Evolutionary conservation across 805 yeast genomes (phyloP).

Genomic region (Wickerhamomyces canadensis): DNA sequence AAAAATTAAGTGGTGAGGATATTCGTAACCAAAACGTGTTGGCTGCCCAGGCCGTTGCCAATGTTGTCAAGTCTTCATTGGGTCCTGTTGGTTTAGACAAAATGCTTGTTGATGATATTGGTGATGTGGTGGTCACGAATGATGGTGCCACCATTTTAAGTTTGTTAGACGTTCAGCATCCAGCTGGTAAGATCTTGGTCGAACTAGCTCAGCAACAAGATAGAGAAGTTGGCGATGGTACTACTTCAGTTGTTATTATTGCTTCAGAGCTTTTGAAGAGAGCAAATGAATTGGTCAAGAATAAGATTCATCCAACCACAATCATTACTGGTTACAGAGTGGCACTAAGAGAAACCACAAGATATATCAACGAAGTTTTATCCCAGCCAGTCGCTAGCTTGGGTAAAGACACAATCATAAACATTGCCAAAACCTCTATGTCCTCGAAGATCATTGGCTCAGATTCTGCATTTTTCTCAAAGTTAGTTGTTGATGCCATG

Average conservation of each 20-base stretch:
- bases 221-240: constrained; percentile 97
- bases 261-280: constrained; percentile 89
- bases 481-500: constrained; percentile 92
- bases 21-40: constrained; percentile 92
- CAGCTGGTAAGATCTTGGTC: constrained; percentile 95
- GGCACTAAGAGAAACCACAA: constrained; percentile 85
- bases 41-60: constrained; percentile 99
- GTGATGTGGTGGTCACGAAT: constrained; percentile 97
- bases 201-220: constrained; percentile 99
- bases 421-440: constrained; percentile 96
- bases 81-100: constrained; percentile 99
- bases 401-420: constrained; percentile 77
- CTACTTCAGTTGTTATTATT: constrained; percentile 94
- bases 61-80: constrained; percentile 87
- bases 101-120: constrained; percentile 98
- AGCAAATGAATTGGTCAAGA: constrained; percentile 89
- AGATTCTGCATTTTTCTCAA: constrained; percentile 84
- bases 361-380: constrained; percentile 76
- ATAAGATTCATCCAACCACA: constrained; percentile 96
- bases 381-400: constrained; percentile 69
- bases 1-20: constrained; percentile 92
- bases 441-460: constrained; percentile 93
- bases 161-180: constrained; percentile 93
- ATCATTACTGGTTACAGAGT: constrained; percentile 94
- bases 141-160: constrained; percentile 97